Evolutionary conservation across 495 filamentous ascomycete genomes (phyloP), one percentile per base, ranked within the genome.

Genomic region (Cercophora scortea): DNA sequence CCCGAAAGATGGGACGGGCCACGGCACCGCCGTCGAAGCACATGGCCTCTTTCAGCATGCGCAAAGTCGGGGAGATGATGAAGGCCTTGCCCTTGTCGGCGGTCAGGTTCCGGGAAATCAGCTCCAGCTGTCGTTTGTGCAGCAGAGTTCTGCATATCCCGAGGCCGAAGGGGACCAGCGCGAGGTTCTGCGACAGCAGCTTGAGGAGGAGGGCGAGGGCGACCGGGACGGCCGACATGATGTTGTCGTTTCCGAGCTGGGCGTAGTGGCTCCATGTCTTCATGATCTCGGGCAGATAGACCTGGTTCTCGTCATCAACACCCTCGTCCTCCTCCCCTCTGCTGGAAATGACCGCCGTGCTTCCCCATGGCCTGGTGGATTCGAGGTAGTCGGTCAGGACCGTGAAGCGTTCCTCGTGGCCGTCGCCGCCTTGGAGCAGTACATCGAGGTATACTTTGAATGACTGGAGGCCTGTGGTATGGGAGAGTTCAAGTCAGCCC

Each of bases 11-110:
- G 40, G 79, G 76, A 39, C 78, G 80, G 11, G 89, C 86, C 17
- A 86, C 72, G 39, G 79, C 80, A 13, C 90, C 90, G 7, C 89
- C 90, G 69, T 95, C 89, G 58, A 91, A 90, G 32, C 75, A 80
- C 12, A 85, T 78, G 5, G 88, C 74, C 68, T 96, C 89, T 17
- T 81, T 85, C 45, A 96, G 75, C 44, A 96, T 73, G 52, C 89
- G 79, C 42, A 96, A 66, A 41, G 83, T 87, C 0, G 90, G 89
- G 3, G 86, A 90, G 53, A 96, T 90, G 40, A 95, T 71, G 69
- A 87, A 86, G 36, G 91, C 86, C 60, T 92, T 95, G 3, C 77
- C 72, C 62, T 86, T 89, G 3, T 80, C 79, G 4, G 86, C 82
- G 2, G 82, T 84, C 49, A 95, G 63, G 43, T 84, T 86, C 50